A percentile compares a stretch with the other conserved stretches of the same genome.
Conservation (phyloP, 2,329 filamentous ascomycete genomes). For the Colletotrichum higginsianum region DNA sequence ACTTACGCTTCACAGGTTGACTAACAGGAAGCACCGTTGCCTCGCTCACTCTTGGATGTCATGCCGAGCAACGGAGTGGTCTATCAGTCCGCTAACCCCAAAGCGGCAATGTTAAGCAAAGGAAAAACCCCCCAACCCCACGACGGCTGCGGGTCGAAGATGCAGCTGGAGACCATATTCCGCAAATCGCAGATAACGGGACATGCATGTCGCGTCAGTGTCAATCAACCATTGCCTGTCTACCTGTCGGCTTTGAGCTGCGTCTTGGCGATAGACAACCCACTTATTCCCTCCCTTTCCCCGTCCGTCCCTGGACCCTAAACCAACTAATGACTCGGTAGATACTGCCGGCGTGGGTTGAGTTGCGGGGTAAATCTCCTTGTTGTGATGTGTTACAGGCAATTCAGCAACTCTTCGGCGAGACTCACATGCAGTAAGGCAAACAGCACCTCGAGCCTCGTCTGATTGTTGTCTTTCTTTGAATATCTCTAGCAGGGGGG, state of each 20-base stretch:
- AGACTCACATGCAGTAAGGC: not conserved
- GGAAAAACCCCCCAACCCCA: slow-evolving; percentile 16
- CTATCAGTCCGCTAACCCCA: slow-evolving; percentile 17
- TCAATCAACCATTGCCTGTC: too few relatives aligned
- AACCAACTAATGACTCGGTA: not conserved
- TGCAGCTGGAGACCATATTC: slow-evolving; percentile 19
- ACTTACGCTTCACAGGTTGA: not conserved
- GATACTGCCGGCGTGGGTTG: not conserved
- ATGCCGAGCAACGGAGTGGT: slow-evolving; percentile 1
- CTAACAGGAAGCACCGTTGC: not conserved
- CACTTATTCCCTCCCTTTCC: not conserved
- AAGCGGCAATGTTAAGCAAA: slow-evolving; percentile 28
- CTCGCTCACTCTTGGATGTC: not conserved
- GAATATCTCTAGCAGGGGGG: too few relatives aligned
- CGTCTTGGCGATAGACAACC: not conserved
- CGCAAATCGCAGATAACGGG: slow-evolving; percentile 11
- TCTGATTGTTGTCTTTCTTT: not conserved
- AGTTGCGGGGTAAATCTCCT: not conserved
- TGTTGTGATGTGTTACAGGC: too few relatives aligned
- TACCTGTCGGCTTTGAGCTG: not conserved
- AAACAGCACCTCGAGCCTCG: not conserved
- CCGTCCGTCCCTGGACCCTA: not conserved
- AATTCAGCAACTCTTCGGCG: too few relatives aligned
- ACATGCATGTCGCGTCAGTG: not conserved
- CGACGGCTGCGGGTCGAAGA: not conserved